Conservation (phyloP, 306 rosid genomes). For the Quercus suber region DNA sequence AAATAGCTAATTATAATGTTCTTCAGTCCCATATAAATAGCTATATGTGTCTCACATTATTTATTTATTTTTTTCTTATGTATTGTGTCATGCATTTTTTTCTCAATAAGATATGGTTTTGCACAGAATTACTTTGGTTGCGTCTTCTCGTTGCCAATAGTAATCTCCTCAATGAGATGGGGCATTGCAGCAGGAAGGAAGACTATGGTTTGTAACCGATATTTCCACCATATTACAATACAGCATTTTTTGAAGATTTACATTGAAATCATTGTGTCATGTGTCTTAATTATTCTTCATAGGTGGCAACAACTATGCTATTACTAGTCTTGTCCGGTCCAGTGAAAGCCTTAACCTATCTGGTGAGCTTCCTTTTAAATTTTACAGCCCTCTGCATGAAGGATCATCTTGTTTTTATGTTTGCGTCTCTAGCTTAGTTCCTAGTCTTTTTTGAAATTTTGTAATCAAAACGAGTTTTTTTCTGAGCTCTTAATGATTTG, state of each 20-base stretch:
- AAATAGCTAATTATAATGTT: neutral
- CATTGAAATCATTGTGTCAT: no score
- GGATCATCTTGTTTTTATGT: conserved; percentile 9
- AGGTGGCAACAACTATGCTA: conserved; percentile 89
- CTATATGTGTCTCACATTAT: neutral
- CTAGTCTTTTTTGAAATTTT: neutral
- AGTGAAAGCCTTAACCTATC: conserved; percentile 78
- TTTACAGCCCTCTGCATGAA: conserved; percentile 8
- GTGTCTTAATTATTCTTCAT: conserved; percentile 19
- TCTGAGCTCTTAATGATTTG: conserved; percentile 9
- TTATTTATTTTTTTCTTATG: neutral
- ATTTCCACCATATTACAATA: conserved; percentile 11
- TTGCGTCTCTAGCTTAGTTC: conserved; percentile 4
- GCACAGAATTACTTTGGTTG: conserved; percentile 90
- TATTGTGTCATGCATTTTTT: neutral
- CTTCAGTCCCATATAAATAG: neutral
- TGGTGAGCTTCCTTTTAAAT: conserved; percentile 53
- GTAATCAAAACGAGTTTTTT: neutral
- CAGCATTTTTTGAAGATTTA: conserved; percentile 3
- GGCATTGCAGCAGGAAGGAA: conserved; percentile 89
- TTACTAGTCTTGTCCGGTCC: conserved; percentile 91
- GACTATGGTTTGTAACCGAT: conserved; percentile 67
- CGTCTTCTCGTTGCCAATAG: conserved; percentile 90
- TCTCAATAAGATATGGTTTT: conserved; percentile 4
- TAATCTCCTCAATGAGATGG: conserved; percentile 98